Evolutionary conservation across 2,329 filamentous ascomycete genomes (phyloP), one percentile per base, ranked within the genome.

Genomic region (Ophiostoma sp.): DNA sequence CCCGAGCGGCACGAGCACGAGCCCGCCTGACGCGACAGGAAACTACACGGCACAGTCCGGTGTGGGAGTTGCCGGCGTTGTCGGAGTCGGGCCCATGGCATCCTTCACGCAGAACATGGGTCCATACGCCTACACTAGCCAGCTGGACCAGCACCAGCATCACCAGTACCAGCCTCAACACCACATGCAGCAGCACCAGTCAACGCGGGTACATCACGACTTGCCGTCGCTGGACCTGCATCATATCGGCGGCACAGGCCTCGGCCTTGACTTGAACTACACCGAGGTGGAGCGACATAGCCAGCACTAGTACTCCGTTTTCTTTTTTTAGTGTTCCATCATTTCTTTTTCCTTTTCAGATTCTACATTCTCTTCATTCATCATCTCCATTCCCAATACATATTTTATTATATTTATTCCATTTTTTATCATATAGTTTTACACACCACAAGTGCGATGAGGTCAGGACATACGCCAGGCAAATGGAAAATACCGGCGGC

Each of bases 31-130:
- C 3, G 72, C 65, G 1, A 23, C 52, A 2, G 67, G 69, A 23
- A 73, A 71, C 68, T 74, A 74, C 66, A 72, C 73, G 20, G 69
- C 73, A 15, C 73, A 4, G 69, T 52, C 39, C 70, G 65, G 7
- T 54, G 60, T 0, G 66, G 70, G 2, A 36, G 67, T 73, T 36
- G 33, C 27, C 2, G 60, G 60, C 8, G 33, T 36, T 36, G 5
- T 13, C 8, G 31, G 60, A 1, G 35, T 39, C 20, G 62, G 62
- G 4, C 41, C 62, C 10, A 65, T 65, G 35, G 20, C 62, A 35
- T n/a, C 62, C 0, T 65, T 41, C 20, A 11, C 31, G 60, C 60
- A 65, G 20, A 65, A 20, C 62, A 35, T 65, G 31, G 35, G 71
- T 2, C 57, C 73, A 0, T 74, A 67, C 17, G 48, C 72, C 17